Base-by-base conservation (phyloP, 768 basidiomycete genomes). In the Hericium rajendrae region DNA sequence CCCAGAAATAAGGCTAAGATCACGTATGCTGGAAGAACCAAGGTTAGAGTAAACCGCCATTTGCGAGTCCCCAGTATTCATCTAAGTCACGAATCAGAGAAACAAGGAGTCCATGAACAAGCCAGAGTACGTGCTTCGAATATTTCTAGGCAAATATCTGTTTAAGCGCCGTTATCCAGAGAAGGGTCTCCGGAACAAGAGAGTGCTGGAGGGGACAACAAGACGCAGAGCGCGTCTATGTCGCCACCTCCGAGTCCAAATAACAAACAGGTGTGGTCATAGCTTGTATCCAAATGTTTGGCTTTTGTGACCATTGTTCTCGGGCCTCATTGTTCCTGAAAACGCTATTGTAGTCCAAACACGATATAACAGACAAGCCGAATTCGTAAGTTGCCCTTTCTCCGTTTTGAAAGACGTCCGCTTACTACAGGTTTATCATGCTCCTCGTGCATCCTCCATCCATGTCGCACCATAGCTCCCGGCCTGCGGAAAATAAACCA, bases 21-120 rank as follows among this genome's bases (percentile, higher is more conserved):
- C 22, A 48, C 55, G 46, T 54, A 28, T n/a, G 59, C n/a, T 24
- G 52, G 60, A 2, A 59, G 53, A 41, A 53, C n/a, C 26, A 56
- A 38, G 60, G 60, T 61, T 46, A 13, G 50, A 37, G 40, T 12
- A n/a, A 53, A 49, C 53, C 37, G 16, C 38, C 32, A 12, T 38
- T 15, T 38, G 11, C 6, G 20, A 11, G 12, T 37, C n/a, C 18
- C n/a, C 32, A 10, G 15, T 22, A 37, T 6, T 53, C 26, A 37
- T 6, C 18, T 6, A 38, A 32, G 9, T 18, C 38, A 38, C 16
- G 16, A 13, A 9, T n/a, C 16, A 53, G 52, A 53, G 37, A 32
- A 53, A 39, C 4, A 38, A 38, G 24, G 52, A 53, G 32, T 53
- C 52, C n/a, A 32, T 22, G 37, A 53, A 20, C 38, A 18, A 53